Conservation (phyloP, 2,329 filamentous ascomycete species). For the Ascosphaera apis region DNA sequence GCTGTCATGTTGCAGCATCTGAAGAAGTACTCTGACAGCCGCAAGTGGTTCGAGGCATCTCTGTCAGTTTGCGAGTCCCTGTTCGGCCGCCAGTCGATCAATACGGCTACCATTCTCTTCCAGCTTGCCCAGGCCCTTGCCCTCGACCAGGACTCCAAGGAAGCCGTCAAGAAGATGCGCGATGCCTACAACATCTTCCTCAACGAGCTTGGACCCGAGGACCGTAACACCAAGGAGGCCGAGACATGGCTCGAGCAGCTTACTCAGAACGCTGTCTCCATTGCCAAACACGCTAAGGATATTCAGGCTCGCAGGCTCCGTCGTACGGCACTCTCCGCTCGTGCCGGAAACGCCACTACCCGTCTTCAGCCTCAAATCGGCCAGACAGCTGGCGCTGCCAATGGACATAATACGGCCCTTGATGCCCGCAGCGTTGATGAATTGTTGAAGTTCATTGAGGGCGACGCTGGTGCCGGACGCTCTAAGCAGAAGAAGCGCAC, state of each 20-base stretch:
- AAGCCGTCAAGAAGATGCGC: constrained; percentile 76
- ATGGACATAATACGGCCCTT: constrained; percentile 22
- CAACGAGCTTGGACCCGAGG: constrained; percentile 59
- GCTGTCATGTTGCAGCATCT: constrained; percentile 95
- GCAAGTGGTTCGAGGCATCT: constrained; percentile 90
- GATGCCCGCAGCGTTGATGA: constrained; percentile 81
- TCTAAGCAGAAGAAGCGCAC: constrained; percentile 23
- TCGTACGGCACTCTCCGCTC: constrained; percentile 44
- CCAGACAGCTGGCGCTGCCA: constrained; percentile 26
- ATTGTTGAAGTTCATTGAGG: constrained; percentile 84
- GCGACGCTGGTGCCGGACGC: constrained; percentile 23
- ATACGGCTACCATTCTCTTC: constrained; percentile 86
- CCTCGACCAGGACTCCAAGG: constrained; percentile 85
- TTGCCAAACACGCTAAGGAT: constrained; percentile 84
- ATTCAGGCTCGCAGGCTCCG: constrained; percentile 51
- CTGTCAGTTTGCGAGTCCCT: constrained; percentile 72
- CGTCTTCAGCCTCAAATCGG: constrained; percentile 41
- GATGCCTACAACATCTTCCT: constrained; percentile 95
- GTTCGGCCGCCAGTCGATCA: constrained; percentile 73
- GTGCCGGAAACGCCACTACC: constrained; percentile 32
- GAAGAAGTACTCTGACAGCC: constrained; percentile 84
- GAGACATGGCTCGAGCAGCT: constrained; percentile 92
- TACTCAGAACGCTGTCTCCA: constrained; percentile 80
- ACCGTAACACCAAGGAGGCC: constrained; percentile 95
- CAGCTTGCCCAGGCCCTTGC: constrained; percentile 90